These are phyloP conservation scores for Pulicaria dysenterica DNA, from an alignment of 129 eudicot species.

Conservation along the genomic window DNA sequence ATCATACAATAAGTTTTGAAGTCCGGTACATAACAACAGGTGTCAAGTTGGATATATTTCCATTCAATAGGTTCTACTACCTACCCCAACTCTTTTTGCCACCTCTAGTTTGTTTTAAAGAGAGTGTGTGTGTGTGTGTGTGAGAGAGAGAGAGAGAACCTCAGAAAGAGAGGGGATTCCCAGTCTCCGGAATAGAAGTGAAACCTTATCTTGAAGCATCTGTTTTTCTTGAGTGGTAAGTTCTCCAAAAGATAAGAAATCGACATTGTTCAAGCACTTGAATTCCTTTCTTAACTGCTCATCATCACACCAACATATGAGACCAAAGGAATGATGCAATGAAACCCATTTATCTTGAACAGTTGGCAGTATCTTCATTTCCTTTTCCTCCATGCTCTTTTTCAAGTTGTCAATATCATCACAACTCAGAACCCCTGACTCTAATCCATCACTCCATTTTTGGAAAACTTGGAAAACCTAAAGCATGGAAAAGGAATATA, in stretches of 20 bases:
- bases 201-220: slow-evolving; percentile 47
- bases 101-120: neutral
- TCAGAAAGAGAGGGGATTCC: slow-evolving; percentile 69
- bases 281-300: slow-evolving; percentile 64
- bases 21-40: no score
- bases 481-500: neutral
- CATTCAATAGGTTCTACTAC: neutral
- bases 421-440: slow-evolving; percentile 49
- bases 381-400: slow-evolving; percentile 51
- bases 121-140: neutral
- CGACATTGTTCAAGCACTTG: slow-evolving; percentile 53
- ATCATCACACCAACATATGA: slow-evolving; percentile 77
- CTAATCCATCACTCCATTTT: slow-evolving; percentile 61
- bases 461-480: slow-evolving; percentile 74
- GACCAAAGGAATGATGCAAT: slow-evolving; percentile 64
- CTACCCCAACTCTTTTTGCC: slow-evolving; percentile 9
- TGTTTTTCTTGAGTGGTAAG: slow-evolving; percentile 51
- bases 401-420: slow-evolving; percentile 64
- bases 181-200: slow-evolving; percentile 47
- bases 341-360: slow-evolving; percentile 82
- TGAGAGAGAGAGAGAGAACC: slow-evolving; percentile 46
- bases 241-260: slow-evolving; percentile 61
- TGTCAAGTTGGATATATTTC: no score
- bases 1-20: no score
- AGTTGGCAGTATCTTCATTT: slow-evolving; percentile 65